phyloP scores from a whole-genome alignment of 306 rosid genomes.

The Casuarina glauca region DNA sequence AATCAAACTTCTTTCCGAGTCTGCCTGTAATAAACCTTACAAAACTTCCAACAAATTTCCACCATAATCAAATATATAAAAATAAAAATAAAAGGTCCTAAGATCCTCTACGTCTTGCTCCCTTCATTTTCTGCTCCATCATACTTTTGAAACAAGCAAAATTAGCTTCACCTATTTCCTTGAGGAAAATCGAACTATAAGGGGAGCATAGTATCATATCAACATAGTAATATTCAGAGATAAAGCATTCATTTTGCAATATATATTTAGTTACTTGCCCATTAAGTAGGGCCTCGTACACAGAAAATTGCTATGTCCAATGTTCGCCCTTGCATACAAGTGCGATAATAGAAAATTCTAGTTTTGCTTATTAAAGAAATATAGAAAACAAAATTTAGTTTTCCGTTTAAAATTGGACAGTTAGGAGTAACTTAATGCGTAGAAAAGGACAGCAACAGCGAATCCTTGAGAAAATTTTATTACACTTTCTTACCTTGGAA shows the following conservation, averaged over 20 bases:
- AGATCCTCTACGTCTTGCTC: background rate
- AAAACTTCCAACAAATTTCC: background rate
- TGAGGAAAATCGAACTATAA: background rate
- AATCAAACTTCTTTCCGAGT: background rate
- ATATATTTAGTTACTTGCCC: background rate
- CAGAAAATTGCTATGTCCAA: background rate
- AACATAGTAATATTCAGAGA: background rate
- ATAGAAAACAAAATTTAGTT: too few relatives aligned
- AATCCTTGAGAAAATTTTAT: background rate
- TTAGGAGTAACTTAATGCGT: background rate
- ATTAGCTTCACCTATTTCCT: background rate
- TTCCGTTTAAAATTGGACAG: background rate
- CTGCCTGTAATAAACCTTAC: background rate
- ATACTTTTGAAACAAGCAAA: background rate
- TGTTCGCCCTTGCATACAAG: background rate
- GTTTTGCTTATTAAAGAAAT: background rate
- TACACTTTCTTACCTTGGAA: slow-evolving; percentile 41
- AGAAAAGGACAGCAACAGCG: background rate
- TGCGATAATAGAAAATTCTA: background rate
- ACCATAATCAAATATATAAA: background rate
- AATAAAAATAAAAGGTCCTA: too few relatives aligned
- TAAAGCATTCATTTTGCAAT: background rate
- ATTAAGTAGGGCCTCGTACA: background rate
- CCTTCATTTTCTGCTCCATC: background rate
- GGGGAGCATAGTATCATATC: background rate